These are phyloP conservation scores for Misopates orontium DNA, from an alignment of 257 asterid genomes.

Conservation along the genomic window DNA sequence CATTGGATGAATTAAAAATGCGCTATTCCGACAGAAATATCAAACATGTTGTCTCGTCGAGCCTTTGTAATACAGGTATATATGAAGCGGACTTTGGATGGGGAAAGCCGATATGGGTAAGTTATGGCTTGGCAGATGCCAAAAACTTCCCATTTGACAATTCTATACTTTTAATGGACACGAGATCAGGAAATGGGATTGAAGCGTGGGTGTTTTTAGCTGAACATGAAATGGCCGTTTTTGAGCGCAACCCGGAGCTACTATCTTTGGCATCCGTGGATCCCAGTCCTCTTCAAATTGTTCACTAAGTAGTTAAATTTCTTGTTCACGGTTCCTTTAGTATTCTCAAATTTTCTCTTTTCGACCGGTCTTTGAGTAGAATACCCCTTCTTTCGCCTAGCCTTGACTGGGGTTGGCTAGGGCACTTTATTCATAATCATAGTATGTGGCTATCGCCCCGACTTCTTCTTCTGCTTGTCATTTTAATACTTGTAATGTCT, in stretches of 20 bases:
- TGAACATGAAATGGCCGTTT: slow-evolving; percentile 3
- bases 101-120: slow-evolving; percentile 9
- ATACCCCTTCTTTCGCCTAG: too few relatives aligned
- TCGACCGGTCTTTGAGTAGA: too few relatives aligned
- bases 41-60: neutral
- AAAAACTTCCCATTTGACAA: neutral
- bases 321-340: too few relatives aligned
- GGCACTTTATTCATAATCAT: too few relatives aligned
- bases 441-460: too few relatives aligned
- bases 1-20: neutral
- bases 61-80: neutral
- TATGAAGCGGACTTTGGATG: slow-evolving; percentile 1
- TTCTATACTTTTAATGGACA: neutral
- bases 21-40: neutral
- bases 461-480: too few relatives aligned
- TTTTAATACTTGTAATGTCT: too few relatives aligned
- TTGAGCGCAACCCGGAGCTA: slow-evolving; percentile 1
- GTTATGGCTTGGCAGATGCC: slow-evolving; percentile 1
- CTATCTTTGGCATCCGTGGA: neutral
- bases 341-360: too few relatives aligned
- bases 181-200: slow-evolving; percentile 3
- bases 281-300: slow-evolving; percentile 2
- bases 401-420: too few relatives aligned
- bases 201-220: slow-evolving; percentile 11
- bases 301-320: neutral